Evolutionary conservation across 495 filamentous ascomycete genomes (phyloP).

Genomic region (Copromyces sp.): DNA sequence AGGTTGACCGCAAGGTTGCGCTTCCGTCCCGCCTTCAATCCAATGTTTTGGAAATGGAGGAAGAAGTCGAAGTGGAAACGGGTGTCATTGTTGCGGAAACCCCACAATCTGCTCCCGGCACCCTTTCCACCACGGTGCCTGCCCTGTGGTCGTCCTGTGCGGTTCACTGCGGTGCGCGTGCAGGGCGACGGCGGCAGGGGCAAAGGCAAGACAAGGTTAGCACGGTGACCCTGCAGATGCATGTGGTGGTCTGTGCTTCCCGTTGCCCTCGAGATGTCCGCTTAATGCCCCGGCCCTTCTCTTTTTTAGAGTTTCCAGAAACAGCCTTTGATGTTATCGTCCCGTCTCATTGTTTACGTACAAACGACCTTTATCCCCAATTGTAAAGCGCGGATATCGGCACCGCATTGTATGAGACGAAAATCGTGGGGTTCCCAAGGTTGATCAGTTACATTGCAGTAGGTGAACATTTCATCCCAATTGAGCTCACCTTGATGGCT

Average conservation of each 20-base stretch:
- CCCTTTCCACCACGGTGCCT: background rate
- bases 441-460: background rate
- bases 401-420: background rate
- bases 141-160: background rate
- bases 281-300: background rate
- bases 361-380: background rate
- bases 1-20: background rate
- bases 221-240: background rate
- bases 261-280: background rate
- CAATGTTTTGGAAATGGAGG: background rate
- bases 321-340: background rate
- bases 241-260: background rate
- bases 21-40: background rate
- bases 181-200: background rate
- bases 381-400: background rate
- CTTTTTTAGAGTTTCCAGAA: background rate
- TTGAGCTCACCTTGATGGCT: background rate
- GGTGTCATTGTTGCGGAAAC: background rate
- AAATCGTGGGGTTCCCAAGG: background rate
- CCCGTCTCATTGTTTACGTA: background rate
- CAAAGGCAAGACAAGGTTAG: background rate
- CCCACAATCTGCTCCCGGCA: background rate
- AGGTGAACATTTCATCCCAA: background rate
- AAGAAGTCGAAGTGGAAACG: background rate
- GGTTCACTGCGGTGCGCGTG: background rate